These are phyloP conservation scores for Stemphylium vesicarium DNA, from an alignment of 2,329 filamentous ascomycete genomes.

Conservation along the genomic window DNA sequence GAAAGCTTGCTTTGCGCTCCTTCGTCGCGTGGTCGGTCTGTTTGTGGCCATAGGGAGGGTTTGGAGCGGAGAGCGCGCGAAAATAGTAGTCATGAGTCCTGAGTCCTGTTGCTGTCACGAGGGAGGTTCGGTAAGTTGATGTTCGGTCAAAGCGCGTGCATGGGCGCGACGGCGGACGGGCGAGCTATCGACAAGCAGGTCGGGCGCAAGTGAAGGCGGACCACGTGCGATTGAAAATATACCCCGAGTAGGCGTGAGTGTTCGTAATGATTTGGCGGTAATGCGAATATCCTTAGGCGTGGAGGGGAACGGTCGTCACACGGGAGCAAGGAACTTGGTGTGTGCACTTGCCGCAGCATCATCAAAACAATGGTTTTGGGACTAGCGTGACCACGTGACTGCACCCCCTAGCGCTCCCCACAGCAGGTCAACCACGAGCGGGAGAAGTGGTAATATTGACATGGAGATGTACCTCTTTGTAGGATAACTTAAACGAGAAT, in stretches of 20 bases:
- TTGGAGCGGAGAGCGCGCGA: conserved; percentile 52
- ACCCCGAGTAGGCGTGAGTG: conserved; percentile 14
- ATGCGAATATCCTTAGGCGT: conserved; percentile 40
- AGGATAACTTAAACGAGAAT: not conserved
- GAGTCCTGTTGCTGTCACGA: conserved; percentile 37
- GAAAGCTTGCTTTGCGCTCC: conserved; percentile 54
- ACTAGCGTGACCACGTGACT: conserved; percentile 15
- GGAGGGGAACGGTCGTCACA: conserved; percentile 31
- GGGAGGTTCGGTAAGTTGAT: conserved; percentile 25
- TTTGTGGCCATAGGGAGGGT: conserved; percentile 57
- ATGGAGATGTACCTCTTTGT: not conserved
- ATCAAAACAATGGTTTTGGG: conserved; percentile 20
- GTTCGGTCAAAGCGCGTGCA: conserved; percentile 46
- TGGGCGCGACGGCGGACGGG: conserved; percentile 35
- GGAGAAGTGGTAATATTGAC: not conserved
- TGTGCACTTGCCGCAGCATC: conserved; percentile 25
- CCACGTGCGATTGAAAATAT: conserved; percentile 4
- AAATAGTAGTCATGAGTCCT: conserved; percentile 47
- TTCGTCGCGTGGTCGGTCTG: conserved; percentile 52
- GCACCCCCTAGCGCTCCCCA: not conserved
- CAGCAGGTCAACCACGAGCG: not conserved
- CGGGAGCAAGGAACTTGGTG: conserved; percentile 35
- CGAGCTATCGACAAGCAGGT: conserved; percentile 10
- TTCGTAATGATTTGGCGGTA: conserved; percentile 42
- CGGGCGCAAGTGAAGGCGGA: conserved; percentile 9